These are phyloP conservation scores for Solanum aculeatissimum DNA, from an alignment of 305 asterid genomes.

Conservation along the genomic window DNA sequence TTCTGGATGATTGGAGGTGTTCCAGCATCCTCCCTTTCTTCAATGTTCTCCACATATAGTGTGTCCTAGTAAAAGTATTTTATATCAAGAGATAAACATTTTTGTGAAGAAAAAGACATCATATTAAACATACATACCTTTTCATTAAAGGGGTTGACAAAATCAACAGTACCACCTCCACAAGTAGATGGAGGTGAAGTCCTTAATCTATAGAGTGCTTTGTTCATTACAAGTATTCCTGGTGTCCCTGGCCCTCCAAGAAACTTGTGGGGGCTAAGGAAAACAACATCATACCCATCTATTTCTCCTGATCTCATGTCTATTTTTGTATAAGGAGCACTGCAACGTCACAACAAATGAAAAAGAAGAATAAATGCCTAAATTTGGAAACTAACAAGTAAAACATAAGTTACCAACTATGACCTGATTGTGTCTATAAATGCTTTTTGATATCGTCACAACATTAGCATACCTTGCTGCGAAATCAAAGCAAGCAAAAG, in stretches of 20 bases:
- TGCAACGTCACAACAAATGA: neutral
- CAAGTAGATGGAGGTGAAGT: slow-evolving; percentile 57
- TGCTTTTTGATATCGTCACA: neutral
- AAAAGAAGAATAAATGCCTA: no score
- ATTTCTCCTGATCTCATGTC: slow-evolving; percentile 34
- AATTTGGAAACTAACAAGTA: no score
- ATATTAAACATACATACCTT: slow-evolving; percentile 12
- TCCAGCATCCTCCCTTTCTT: slow-evolving; percentile 74
- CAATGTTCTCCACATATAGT: slow-evolving; percentile 32
- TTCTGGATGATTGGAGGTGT: slow-evolving; percentile 57
- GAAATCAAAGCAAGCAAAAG: slow-evolving; percentile 54
- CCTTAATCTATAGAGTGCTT: slow-evolving; percentile 20
- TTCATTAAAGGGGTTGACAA: slow-evolving; percentile 20
- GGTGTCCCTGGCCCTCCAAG: slow-evolving; percentile 60
- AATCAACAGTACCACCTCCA: slow-evolving; percentile 62
- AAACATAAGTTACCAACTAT: no score
- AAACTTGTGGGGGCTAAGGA: slow-evolving; percentile 43
- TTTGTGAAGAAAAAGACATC: neutral
- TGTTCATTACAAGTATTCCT: slow-evolving; percentile 36
- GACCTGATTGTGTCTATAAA: neutral
- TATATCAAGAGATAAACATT: neutral
- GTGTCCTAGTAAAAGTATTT: slow-evolving; percentile 31
- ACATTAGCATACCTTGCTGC: slow-evolving; percentile 42
- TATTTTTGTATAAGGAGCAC: slow-evolving; percentile 34
- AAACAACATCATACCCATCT: slow-evolving; percentile 48